Percentiles rank a stretch among this genome's conserved stretches.
These are phyloP conservation scores for Colletotrichum sp. DNA, from an alignment of 2,329 filamentous ascomycete genomes.

Conservation along the genomic window DNA sequence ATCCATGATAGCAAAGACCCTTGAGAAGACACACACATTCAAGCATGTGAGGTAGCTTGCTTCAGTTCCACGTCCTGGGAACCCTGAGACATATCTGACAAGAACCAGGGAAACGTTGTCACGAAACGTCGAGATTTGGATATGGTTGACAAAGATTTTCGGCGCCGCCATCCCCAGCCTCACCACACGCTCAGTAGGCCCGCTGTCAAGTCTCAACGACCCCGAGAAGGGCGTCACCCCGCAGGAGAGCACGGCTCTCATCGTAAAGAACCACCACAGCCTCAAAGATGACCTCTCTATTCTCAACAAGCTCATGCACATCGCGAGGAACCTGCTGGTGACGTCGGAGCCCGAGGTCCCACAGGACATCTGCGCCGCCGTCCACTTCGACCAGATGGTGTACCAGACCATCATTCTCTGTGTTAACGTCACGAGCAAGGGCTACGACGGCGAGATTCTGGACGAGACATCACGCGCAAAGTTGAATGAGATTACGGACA, in stretches of 20 bases:
- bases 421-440: constrained; percentile 71
- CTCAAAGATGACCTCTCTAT: constrained; percentile 68
- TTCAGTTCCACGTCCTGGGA: neutral
- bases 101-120: constrained; percentile 59
- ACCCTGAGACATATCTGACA: constrained; percentile 11
- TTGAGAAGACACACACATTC: constrained; percentile 68
- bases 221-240: constrained; percentile 62
- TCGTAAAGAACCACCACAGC: constrained; percentile 65
- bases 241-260: constrained; percentile 66
- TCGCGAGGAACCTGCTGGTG: constrained; percentile 68
- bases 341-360: constrained; percentile 69
- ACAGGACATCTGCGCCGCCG: constrained; percentile 68
- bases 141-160: constrained; percentile 67
- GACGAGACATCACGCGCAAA: constrained; percentile 63
- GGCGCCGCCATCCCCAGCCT: constrained; percentile 65
- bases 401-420: constrained; percentile 70
- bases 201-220: constrained; percentile 56
- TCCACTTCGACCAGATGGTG: constrained; percentile 69
- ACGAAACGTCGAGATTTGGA: constrained; percentile 69
- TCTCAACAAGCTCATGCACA: constrained; percentile 71
- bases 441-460: constrained; percentile 67
- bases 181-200: constrained; percentile 63
- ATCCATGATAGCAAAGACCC: constrained; percentile 62
- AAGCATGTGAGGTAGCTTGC: constrained; percentile 59
- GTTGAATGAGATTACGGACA: constrained; percentile 66